Evolutionary conservation across 1,139 yeast species (phyloP).

Genomic region (Candida tropicalis): DNA sequence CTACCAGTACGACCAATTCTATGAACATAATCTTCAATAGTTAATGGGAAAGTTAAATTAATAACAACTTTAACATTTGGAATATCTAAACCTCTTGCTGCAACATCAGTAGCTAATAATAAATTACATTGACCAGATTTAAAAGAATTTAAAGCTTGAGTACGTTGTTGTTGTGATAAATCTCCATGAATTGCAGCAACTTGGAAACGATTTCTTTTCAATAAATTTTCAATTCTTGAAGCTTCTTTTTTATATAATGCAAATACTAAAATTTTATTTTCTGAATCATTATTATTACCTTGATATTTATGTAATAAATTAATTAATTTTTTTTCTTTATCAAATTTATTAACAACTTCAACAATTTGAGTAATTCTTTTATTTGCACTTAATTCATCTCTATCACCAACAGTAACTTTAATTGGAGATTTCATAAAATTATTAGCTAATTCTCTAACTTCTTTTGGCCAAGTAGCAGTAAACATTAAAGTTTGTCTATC

Average conservation of each 20-base stretch:
- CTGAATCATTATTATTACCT: conserved; percentile 56
- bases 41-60: conserved; percentile 94
- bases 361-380: conserved; percentile 91
- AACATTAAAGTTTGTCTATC: conserved; percentile 84
- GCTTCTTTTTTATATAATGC: conserved; percentile 98
- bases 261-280: conserved; percentile 85
- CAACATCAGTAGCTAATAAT: conserved; percentile 95
- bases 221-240: conserved; percentile 77
- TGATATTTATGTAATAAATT: conserved; percentile 77
- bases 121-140: conserved; percentile 78
- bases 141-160: conserved; percentile 82
- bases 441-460: conserved; percentile 88
- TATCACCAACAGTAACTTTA: conserved; percentile 89
- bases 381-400: conserved; percentile 92
- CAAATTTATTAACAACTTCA: conserved; percentile 84
- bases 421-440: conserved; percentile 85
- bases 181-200: conserved; percentile 98
- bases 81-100: conserved; percentile 97
- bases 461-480: conserved; percentile 89
- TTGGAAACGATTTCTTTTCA: conserved; percentile 70
- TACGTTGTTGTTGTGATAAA: conserved; percentile 88
- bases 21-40: conserved; percentile 97
- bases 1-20: conserved; percentile 99
- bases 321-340: conserved; percentile 76
- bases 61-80: conserved; percentile 97